Percentiles rank a stretch among this genome's conserved stretches.
Evolutionary conservation across 306 rosid species (phyloP).

Genomic region (Gillenia trifoliata): DNA sequence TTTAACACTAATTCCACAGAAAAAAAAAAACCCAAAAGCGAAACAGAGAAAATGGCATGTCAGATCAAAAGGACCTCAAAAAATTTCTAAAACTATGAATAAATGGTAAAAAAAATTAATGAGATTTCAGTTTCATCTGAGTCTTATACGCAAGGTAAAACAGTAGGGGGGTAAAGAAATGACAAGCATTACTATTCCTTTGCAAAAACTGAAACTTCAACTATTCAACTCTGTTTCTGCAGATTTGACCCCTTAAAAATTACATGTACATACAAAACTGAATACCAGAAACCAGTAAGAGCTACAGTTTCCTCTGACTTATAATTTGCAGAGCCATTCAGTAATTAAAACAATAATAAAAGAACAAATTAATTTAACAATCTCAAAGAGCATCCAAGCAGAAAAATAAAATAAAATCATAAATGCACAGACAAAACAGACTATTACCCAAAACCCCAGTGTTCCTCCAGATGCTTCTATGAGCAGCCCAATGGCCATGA

Average conservation of each 20-base stretch:
- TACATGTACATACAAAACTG: conserved; percentile 3
- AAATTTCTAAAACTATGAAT: conserved; percentile 19
- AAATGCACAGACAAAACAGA: conserved; percentile 37
- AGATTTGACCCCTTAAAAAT: conserved; percentile 7
- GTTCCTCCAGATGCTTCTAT: conserved; percentile 20
- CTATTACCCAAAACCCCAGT: conserved; percentile 15
- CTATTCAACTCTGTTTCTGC: conserved; percentile 35
- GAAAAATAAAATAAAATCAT: conserved; percentile 17
- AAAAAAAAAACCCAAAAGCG: conserved; percentile 19
- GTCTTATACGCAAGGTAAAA: conserved; percentile 31
- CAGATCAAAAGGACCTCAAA: conserved; percentile 26
- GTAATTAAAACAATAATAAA: conserved; percentile 5
- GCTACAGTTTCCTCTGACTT: conserved; percentile 21
- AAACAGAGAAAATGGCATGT: conserved; percentile 41
- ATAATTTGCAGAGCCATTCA: conserved; percentile 22
- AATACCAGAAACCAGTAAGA: conserved; percentile 3
- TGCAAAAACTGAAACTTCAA: conserved; percentile 34
- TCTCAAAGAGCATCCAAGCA: conserved; percentile 9
- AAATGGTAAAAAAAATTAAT: conserved; percentile 25
- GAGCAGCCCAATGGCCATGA: conserved; percentile 43
- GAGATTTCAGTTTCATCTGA: conserved; percentile 39
- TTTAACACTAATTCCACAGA: conserved; percentile 30
- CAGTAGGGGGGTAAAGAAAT: conserved; percentile 23
- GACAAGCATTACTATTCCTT: conserved; percentile 46
- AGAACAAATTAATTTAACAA: conserved; percentile 12